These are phyloP conservation scores for Plenodomus tracheiphilus DNA, from an alignment of 2,329 filamentous ascomycete genomes.

Conservation along the genomic window DNA sequence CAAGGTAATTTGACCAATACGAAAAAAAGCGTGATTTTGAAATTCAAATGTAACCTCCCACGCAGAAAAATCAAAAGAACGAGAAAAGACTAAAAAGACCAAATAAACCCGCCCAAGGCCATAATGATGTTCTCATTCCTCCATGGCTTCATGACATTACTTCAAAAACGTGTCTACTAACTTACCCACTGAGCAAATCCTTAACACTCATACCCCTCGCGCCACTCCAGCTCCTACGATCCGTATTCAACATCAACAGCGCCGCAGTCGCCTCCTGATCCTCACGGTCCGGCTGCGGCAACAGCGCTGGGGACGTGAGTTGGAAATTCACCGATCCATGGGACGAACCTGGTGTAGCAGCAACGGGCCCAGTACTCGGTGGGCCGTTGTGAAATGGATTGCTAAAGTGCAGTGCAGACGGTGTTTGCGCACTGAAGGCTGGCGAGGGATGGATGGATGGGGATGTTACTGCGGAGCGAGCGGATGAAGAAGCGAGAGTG, in stretches of 20 bases:
- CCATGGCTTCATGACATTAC: no score
- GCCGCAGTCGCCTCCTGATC: conserved; percentile 82
- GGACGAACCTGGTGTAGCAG: conserved; percentile 21
- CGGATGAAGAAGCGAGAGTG: conserved; percentile 47
- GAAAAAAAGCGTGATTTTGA: no score
- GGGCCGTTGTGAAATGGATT: conserved; percentile 34
- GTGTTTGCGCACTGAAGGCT: conserved; percentile 48
- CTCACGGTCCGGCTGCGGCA: conserved; percentile 43
- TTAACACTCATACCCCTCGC: conserved; percentile 51
- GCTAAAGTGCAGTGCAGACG: conserved; percentile 32
- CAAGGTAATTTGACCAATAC: no score
- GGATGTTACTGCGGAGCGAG: conserved; percentile 41
- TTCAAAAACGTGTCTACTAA: no score
- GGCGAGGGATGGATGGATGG: conserved; percentile 42
- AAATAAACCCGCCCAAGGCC: no score
- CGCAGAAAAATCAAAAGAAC: no score
- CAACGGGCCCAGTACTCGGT: conserved; percentile 24
- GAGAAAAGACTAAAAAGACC: no score
- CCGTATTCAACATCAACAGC: conserved; percentile 82
- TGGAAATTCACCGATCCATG: conserved; percentile 32
- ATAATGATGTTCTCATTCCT: no score
- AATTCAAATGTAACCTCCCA: no score
- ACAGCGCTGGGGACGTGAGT: conserved; percentile 43
- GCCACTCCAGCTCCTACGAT: conserved; percentile 61
- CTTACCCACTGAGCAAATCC: conserved; percentile 48